Percentiles rank a stretch among this genome's conserved stretches.
phyloP scores from a whole-genome alignment of 1,284 basidiomycete genomes.

The Megacollybia platyphylla region DNA sequence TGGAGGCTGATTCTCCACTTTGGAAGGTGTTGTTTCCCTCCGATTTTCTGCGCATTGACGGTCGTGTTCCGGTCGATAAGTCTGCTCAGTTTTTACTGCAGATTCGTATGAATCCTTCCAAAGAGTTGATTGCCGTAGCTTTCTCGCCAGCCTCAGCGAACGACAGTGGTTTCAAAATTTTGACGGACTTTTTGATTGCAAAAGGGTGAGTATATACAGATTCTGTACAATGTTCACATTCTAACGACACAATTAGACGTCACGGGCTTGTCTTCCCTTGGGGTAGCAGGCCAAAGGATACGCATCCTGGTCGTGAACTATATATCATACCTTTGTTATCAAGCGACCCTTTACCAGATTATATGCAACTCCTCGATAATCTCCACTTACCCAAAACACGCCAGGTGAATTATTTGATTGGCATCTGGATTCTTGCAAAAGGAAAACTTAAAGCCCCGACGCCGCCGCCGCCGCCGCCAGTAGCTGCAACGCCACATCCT shows the following conservation, averaged over 20 bases:
- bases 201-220: conserved; percentile 50
- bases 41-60: conserved; percentile 57
- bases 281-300: conserved; percentile 59
- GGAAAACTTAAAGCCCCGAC: conserved; percentile 46
- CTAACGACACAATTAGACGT: conserved; percentile 37
- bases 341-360: conserved; percentile 66
- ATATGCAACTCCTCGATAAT: conserved; percentile 77
- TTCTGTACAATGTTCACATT: background rate
- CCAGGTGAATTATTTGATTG: conserved; percentile 56
- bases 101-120: conserved; percentile 61
- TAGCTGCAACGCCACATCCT: conserved; percentile 8
- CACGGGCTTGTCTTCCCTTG: conserved; percentile 82
- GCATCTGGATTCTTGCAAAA: conserved; percentile 73
- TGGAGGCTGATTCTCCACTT: conserved; percentile 41
- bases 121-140: conserved; percentile 68
- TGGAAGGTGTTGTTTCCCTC: conserved; percentile 69
- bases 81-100: conserved; percentile 68
- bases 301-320: conserved; percentile 72
- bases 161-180: conserved; percentile 39
- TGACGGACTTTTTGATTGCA: conserved; percentile 58
- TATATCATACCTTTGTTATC: conserved; percentile 78
- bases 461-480: conserved; percentile 7
- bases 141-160: conserved; percentile 44
- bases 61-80: conserved; percentile 66
- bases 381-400: conserved; percentile 56